phyloP scores from a whole-genome alignment of 257 asterid genomes.

The Gardenia jasminoides region DNA sequence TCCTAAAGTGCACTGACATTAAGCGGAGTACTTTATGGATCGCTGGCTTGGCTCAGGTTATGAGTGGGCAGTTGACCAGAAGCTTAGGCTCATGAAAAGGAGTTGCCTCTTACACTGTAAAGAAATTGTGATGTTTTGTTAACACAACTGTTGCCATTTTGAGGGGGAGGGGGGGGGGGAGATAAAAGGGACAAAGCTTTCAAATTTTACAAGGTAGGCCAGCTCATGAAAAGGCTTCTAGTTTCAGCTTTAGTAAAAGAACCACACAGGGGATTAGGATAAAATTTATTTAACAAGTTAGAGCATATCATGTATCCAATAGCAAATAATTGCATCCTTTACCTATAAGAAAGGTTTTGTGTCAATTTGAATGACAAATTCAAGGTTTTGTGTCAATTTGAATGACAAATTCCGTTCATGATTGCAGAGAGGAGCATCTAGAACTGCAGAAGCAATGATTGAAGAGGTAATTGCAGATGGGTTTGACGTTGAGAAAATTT shows the following conservation, averaged over 20 bases:
- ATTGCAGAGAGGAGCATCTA: not conserved
- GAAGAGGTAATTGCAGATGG: conserved; percentile 1
- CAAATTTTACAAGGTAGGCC: not conserved
- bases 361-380: too few species aligned
- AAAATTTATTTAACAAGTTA: not conserved
- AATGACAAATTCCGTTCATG: not conserved
- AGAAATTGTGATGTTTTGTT: too few species aligned
- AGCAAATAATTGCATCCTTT: not conserved
- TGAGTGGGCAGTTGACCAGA: too few species aligned
- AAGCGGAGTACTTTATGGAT: too few species aligned
- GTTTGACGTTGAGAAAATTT: not conserved
- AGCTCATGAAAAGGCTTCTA: not conserved
- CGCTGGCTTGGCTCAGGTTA: too few species aligned
- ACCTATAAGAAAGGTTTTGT: not conserved
- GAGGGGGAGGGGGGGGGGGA: too few species aligned
- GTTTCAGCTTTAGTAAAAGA: too few species aligned
- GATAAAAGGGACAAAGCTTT: too few species aligned
- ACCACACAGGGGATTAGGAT: not conserved
- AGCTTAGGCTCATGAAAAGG: too few species aligned
- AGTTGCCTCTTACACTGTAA: too few species aligned
- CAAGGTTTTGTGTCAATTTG: too few species aligned
- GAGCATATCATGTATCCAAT: not conserved
- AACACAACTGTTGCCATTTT: too few species aligned
- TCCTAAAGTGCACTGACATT: not conserved
- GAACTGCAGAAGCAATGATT: not conserved